Base-by-base conservation (phyloP, 192 early-diverging fungal genomes). In the Mortierella claussenii region DNA sequence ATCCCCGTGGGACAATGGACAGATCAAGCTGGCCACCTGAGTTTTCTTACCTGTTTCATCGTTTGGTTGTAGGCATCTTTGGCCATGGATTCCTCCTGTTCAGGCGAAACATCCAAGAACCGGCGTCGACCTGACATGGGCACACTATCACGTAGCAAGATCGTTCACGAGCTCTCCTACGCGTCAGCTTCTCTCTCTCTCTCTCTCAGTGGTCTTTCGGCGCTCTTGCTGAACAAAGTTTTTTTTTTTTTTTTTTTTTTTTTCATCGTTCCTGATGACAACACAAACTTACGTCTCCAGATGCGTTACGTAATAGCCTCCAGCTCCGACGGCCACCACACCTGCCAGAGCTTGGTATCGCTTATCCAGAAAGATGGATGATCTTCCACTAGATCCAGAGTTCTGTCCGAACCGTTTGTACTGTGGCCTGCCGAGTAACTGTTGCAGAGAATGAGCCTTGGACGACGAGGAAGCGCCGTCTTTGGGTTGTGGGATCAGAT, bases 61-160 rank as follows among this genome's bases (percentile, higher is more conserved):
- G 93, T 83, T 64, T 90, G 82, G 7, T 78, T 37, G 69, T 94
- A 97, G 2, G 93, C 92, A 52, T 89, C 82, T 23, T 85, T 73
- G 10, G 92, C 89, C 79, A 94, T 84, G 27, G 55, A 63, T 65
- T 85, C 79, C 67, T 93, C 93, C 59, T 86, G 82, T 13, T 70
- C 64, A 2, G 79, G 65, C 0, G 86, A 83, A 3, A 92, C 70
- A 68, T 88, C 82, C 74, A 94, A 90, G 62, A 95, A 93, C 7
- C 94, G 78, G 32, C 67, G 80, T 32, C 93, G 62, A n/a, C 82
- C 83, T 23, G 79, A 87, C 33, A 93, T 80, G 1, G 92, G 92
- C 0, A 95, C 93, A 11, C 71, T 75, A 65, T n/a, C n/a, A n/a
- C n/a, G n/a, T n/a, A n/a, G n/a, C n/a, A n/a, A n/a, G n/a, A n/a